These are phyloP conservation scores for Cenococcum geophilum DNA, from an alignment of 495 filamentous ascomycete species.

Conservation along the genomic window DNA sequence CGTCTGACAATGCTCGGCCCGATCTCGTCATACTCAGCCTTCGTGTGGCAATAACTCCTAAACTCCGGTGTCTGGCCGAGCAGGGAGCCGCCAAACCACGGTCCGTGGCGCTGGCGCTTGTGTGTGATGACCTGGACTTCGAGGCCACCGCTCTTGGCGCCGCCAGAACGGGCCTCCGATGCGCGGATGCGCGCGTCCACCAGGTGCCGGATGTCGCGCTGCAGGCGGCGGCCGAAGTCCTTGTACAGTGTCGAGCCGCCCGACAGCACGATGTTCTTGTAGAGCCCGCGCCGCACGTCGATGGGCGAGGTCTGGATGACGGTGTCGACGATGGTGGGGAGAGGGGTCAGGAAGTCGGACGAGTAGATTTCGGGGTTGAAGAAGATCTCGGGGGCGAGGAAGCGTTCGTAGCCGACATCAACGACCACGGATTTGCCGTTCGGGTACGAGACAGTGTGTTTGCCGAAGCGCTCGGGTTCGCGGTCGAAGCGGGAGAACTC, in stretches of 20 bases:
- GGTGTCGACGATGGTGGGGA: slow-evolving; percentile 87
- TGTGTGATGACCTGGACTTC: slow-evolving; percentile 96
- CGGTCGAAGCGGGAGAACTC: slow-evolving; percentile 89
- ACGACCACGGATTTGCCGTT: slow-evolving; percentile 78
- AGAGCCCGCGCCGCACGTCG: slow-evolving; percentile 90
- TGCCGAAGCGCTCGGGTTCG: slow-evolving; percentile 82
- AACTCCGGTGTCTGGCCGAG: slow-evolving; percentile 98
- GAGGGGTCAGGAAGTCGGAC: slow-evolving; percentile 92
- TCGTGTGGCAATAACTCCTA: slow-evolving; percentile 96
- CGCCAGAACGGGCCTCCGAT: slow-evolving; percentile 85
- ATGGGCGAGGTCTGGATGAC: slow-evolving; percentile 97
- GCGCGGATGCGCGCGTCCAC: slow-evolving; percentile 87
- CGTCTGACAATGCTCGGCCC: slow-evolving; percentile 91
- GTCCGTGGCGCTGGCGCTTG: slow-evolving; percentile 91
- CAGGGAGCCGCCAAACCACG: slow-evolving; percentile 96
- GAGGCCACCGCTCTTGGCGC: slow-evolving; percentile 70
- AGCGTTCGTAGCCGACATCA: slow-evolving; percentile 95
- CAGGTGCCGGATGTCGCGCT: slow-evolving; percentile 91
- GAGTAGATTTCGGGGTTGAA: slow-evolving; percentile 99
- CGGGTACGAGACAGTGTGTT: slow-evolving; percentile 80
- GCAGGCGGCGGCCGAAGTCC: slow-evolving; percentile 90
- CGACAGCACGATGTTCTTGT: slow-evolving; percentile 99
- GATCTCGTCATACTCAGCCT: slow-evolving; percentile 90
- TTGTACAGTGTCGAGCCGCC: slow-evolving; percentile 96
- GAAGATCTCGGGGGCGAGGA: slow-evolving; percentile 97